Evolutionary conservation across 1,284 basidiomycete genomes (phyloP).

Genomic region (Taiwanofungus camphoratus): DNA sequence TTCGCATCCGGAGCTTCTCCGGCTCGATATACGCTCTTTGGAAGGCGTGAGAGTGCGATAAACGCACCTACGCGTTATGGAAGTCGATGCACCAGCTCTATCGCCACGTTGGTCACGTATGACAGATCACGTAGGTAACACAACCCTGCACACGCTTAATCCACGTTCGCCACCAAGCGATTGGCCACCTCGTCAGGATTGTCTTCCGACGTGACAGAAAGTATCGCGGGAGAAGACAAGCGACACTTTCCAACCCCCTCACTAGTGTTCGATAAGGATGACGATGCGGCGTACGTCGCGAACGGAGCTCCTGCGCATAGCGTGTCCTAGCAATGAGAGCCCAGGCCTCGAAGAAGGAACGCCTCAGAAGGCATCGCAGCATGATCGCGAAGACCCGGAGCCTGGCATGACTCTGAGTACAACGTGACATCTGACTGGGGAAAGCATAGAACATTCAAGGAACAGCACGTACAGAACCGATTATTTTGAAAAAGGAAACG

Average conservation of each 20-base stretch:
- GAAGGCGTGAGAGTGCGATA: conserved; percentile 5
- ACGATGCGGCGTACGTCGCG: neutral
- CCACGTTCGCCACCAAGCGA: conserved; percentile 23
- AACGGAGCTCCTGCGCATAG: neutral
- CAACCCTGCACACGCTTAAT: conserved; percentile 26
- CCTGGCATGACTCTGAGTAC: too few relatives aligned
- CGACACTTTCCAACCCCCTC: too few relatives aligned
- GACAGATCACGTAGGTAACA: conserved; percentile 24
- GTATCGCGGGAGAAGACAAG: conserved; percentile 32
- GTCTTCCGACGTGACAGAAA: conserved; percentile 21
- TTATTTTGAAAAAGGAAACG: neutral
- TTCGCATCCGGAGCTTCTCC: conserved; percentile 14
- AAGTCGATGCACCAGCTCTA: conserved; percentile 6
- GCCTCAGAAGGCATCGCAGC: neutral
- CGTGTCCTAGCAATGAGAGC: neutral
- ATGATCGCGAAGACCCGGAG: conserved; percentile 3
- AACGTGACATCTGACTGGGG: too few relatives aligned
- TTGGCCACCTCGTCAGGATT: conserved; percentile 7
- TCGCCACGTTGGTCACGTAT: conserved; percentile 17
- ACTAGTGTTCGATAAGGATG: too few relatives aligned
- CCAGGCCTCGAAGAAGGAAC: conserved; percentile 5
- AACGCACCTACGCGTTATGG: conserved; percentile 3
- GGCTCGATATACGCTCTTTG: neutral
- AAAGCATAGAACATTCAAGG: neutral
- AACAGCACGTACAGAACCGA: neutral